phyloP scores from a whole-genome alignment of 495 filamentous ascomycete genomes.

The Gamarada debralockiae region DNA sequence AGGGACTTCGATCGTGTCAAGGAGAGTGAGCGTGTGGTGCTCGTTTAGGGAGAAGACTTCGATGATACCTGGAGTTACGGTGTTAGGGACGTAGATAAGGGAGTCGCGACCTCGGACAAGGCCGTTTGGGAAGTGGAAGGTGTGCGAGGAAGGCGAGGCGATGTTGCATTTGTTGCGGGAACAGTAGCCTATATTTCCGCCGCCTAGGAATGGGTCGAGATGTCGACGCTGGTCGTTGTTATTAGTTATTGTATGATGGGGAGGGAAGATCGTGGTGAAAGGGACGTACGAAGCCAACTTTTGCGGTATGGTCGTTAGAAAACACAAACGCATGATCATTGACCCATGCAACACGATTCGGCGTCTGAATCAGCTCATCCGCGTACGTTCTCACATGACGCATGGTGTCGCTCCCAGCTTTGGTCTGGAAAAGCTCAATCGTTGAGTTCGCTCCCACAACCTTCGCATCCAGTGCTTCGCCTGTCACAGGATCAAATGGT shows the following conservation, averaged over 20 bases:
- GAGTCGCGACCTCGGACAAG: constrained; percentile 26
- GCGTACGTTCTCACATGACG: constrained; percentile 29
- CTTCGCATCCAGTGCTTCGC: constrained; percentile 27
- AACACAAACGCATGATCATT: constrained; percentile 27
- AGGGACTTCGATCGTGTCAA: constrained; percentile 26
- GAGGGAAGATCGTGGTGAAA: neutral
- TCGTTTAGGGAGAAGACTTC: constrained; percentile 25
- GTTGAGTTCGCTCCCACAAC: constrained; percentile 35
- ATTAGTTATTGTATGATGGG: neutral
- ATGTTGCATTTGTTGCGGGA: constrained; percentile 15
- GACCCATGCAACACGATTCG: constrained; percentile 32
- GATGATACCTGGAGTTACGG: constrained; percentile 16
- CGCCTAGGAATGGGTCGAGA: constrained; percentile 23
- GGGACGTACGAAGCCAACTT: constrained; percentile 25
- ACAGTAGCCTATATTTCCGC: constrained; percentile 29
- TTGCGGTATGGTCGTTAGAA: constrained; percentile 34
- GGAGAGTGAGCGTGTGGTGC: constrained; percentile 15
- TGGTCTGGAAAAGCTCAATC: constrained; percentile 31
- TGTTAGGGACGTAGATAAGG: constrained; percentile 32
- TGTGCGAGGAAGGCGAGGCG: constrained; percentile 19
- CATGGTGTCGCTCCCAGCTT: constrained; percentile 15
- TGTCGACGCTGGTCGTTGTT: constrained; percentile 15
- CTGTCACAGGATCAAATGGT: constrained; percentile 30
- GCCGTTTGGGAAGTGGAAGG: constrained; percentile 32
- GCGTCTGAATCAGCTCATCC: constrained; percentile 29